Base-by-base conservation (phyloP, 768 basidiomycete genomes). In the Asterophora lycoperdoides region DNA sequence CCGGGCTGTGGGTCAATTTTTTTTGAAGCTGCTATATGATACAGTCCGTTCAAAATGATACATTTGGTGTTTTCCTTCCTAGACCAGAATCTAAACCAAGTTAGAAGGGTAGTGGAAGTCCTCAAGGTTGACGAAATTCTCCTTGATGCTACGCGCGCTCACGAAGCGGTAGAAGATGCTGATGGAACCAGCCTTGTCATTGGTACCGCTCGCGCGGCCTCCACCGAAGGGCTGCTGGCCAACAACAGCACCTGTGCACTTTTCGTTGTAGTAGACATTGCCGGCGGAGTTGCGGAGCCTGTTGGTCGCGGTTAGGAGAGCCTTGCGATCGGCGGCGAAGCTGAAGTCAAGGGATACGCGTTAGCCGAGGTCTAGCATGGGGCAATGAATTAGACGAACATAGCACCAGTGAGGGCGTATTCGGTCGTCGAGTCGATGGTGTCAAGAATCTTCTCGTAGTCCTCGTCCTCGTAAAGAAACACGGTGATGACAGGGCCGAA, bases 201-300 rank as follows among this genome's bases (percentile, higher is more conserved):
- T 98, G 54, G 95, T 99, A 23, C 96, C 95, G 62, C 88, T 91
- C 28, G 78, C 89, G 32, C 94, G 82, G 2, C 83, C 90, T 26
- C 96, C 96, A 41, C 96, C 96, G 63, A 99, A 99, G 9, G 96
- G 95, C 68, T 99, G 94, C 66, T 97, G 94, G 8, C 93, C 95
- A 30, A 98, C 93, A 41, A 91, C 89, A n/a, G 93, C 93, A 28
- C 93, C 93, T 1, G 95, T 99, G 69, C 93, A 98, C 68, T 95
- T 94, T 59, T 97, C 94, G 67, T 97, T 97, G 72, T 93, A 92
- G 74, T 99, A 99, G 48, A 95, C 83, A 66, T 97, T 99, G 2
- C 96, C 96, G 3, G 96, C 91, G 1, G 93, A 77, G 69, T 95
- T 87, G 48, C 93, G 86, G 37, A 99, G 78, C 46, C 77, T 78